A percentile compares a stretch with the other conserved stretches of the same genome.
phyloP scores from a whole-genome alignment of 2,329 filamentous ascomycete species.

The Sporothrix brasiliensis region DNA sequence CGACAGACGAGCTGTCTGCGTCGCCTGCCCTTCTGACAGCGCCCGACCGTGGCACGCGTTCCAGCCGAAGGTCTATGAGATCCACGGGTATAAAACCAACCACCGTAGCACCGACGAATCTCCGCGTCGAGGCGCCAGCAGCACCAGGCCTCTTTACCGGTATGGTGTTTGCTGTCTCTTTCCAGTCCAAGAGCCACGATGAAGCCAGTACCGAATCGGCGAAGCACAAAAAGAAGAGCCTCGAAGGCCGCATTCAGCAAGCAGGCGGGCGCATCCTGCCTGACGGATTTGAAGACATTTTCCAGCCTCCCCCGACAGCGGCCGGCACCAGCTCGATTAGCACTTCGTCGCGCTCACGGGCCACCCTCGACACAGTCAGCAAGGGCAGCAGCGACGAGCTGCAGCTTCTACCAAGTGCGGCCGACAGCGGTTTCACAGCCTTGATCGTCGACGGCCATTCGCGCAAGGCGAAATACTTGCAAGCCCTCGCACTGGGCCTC shows the following conservation, averaged over 20 bases:
- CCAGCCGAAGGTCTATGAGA: slow-evolving; percentile 35
- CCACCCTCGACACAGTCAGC: slow-evolving; percentile 37
- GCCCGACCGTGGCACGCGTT: slow-evolving; percentile 37
- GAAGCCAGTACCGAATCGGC: slow-evolving; percentile 56
- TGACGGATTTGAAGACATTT: slow-evolving; percentile 79
- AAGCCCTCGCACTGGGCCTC: slow-evolving; percentile 85
- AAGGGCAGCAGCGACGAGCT: slow-evolving; percentile 46
- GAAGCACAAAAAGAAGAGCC: slow-evolving; percentile 45
- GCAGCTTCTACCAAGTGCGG: slow-evolving; percentile 56
- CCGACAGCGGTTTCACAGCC: slow-evolving; percentile 73
- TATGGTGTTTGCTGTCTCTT: slow-evolving; percentile 88
- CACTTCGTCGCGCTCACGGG: slow-evolving; percentile 39
- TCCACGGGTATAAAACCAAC: background rate
- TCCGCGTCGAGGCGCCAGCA: slow-evolving; percentile 25
- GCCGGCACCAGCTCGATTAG: slow-evolving; percentile 39
- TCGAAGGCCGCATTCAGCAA: slow-evolving; percentile 65
- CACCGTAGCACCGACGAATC: slow-evolving; percentile 28
- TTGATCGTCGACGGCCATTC: slow-evolving; percentile 85
- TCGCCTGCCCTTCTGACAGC: slow-evolving; percentile 45
- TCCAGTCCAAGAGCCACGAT: slow-evolving; percentile 55
- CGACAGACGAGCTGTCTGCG: slow-evolving; percentile 53
- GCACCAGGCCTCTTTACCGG: slow-evolving; percentile 63
- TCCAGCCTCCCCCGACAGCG: slow-evolving; percentile 54
- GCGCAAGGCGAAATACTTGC: slow-evolving; percentile 88
- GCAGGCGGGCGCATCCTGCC: slow-evolving; percentile 74